Base-by-base conservation (phyloP, 1,284 basidiomycete genomes). In the Rhodotorula sp. region DNA sequence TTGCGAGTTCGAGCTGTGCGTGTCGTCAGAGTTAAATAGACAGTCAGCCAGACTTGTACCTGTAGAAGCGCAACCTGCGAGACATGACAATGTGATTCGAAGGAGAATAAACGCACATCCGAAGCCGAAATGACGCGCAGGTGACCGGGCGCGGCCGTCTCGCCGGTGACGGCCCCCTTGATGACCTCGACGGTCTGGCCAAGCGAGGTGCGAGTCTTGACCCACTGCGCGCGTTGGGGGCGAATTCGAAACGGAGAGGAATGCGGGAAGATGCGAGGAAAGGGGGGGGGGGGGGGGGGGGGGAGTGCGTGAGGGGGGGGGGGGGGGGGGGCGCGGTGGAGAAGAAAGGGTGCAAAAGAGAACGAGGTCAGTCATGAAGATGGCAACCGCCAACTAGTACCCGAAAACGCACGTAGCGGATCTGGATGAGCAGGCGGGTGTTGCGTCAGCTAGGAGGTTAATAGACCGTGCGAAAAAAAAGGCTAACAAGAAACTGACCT, bases 131-230 rank as follows among this genome's bases (percentile, higher is more conserved):
- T 87, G 18, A 85, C 86, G 77, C 86, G 81, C 69, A 90, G 80
- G 77, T 87, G 84, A 19, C 90, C 90, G 0, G 88, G 87, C 18
- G 85, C 84, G 8, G 87, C 85, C 1, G 83, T 84, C 60, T 85
- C 84, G 23, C 88, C 89, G 15, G 84, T 83, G 26, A 86, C 79
- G 1, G 87, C 85, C 56, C 85, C 82, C 58, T 85, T 80, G n/a
- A 85, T 85, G 59, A 87, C 83, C 69, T 89, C 84, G 38, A 85
- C 79, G 0, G 83, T 80, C 61, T 85, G 85, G 1, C 84, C 83
- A 68, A 88, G 69, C 45, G 79, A 75, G 15, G 84, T 83, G 66
- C 83, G 82, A 50, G 83, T 85, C 31, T 85, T 83, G 72, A 89
- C 81, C 88, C 88, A 93, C 62, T 63, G 52, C 28, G 48, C 48